Evolutionary conservation across 2,329 filamentous ascomycete species (phyloP).

Genomic region (Botrytis fabae): DNA sequence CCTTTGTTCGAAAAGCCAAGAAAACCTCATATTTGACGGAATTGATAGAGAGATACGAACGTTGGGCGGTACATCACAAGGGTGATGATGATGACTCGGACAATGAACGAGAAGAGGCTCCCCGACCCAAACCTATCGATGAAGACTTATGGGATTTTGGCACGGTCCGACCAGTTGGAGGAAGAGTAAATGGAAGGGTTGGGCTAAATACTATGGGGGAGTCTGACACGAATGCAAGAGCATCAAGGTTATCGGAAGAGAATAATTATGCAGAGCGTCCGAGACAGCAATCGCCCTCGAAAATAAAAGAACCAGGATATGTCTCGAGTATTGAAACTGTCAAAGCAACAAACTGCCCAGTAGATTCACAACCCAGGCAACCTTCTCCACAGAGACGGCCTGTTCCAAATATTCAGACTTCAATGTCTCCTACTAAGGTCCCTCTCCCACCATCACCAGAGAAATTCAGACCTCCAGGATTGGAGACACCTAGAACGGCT

Average conservation of each 20-base stretch:
- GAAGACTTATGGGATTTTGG: conserved; percentile 99
- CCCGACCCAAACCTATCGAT: conserved; percentile 52
- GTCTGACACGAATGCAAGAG: conserved; percentile 74
- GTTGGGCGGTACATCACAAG: conserved; percentile 82
- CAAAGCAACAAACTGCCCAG: conserved; percentile 49
- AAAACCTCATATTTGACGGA: conserved; percentile 97
- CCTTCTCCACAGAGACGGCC: conserved; percentile 61
- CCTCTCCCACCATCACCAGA: conserved; percentile 61
- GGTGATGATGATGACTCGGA: conserved; percentile 66
- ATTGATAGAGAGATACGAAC: conserved; percentile 84
- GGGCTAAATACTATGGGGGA: conserved; percentile 76
- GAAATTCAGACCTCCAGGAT: conserved; percentile 45
- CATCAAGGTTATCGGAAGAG: conserved; percentile 52
- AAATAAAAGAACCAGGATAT: conserved; percentile 46
- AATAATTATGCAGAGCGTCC: conserved; percentile 55
- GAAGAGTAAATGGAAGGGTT: conserved; percentile 59
- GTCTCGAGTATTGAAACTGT: conserved; percentile 51
- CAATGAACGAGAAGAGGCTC: conserved; percentile 50
- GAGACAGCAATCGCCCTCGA: conserved; percentile 54
- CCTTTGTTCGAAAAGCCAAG: conserved; percentile 88
- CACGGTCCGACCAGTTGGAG: conserved; percentile 79
- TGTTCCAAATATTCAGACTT: conserved; percentile 42
- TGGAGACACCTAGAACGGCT: conserved; percentile 52
- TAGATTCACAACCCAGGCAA: conserved; percentile 54
- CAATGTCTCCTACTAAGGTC: conserved; percentile 57